Evolutionary conservation across 1,284 basidiomycete species (phyloP).

Genomic region (Tylopilus orsonianus): DNA sequence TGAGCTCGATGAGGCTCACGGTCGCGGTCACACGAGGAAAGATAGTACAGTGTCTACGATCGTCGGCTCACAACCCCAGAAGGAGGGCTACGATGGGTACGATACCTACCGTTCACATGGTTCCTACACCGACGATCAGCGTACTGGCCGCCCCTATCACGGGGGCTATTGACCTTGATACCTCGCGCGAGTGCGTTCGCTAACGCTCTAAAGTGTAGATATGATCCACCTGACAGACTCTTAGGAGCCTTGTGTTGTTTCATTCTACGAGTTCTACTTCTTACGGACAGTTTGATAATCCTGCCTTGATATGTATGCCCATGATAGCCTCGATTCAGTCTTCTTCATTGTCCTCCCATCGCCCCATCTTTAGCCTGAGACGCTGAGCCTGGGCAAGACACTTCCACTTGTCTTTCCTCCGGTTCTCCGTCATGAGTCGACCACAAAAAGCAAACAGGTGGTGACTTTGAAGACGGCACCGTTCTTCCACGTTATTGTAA

Average conservation of each 20-base stretch:
- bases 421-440: conserved; percentile 28
- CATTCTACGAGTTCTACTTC: neutral
- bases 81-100: conserved; percentile 40
- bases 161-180: conserved; percentile 42
- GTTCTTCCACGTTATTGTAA: conserved; percentile 27
- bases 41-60: conserved; percentile 58
- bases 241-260: conserved; percentile 1
- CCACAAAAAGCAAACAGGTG: conserved; percentile 29
- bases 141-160: conserved; percentile 45
- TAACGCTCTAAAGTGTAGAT: conserved; percentile 35
- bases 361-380: conserved; percentile 25
- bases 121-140: conserved; percentile 27
- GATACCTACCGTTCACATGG: conserved; percentile 13
- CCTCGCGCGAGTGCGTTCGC: neutral
- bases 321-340: conserved; percentile 4
- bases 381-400: conserved; percentile 24
- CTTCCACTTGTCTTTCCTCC: conserved; percentile 29
- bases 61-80: conserved; percentile 48
- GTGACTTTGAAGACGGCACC: conserved; percentile 11
- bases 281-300: conserved; percentile 5
- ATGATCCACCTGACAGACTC: conserved; percentile 20
- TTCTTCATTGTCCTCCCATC: conserved; percentile 16
- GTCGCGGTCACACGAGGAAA: conserved; percentile 47
- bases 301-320: neutral
- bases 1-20: conserved; percentile 39